These are phyloP conservation scores for Gardenia jasminoides DNA, from an alignment of 257 asterid species.

Conservation along the genomic window DNA sequence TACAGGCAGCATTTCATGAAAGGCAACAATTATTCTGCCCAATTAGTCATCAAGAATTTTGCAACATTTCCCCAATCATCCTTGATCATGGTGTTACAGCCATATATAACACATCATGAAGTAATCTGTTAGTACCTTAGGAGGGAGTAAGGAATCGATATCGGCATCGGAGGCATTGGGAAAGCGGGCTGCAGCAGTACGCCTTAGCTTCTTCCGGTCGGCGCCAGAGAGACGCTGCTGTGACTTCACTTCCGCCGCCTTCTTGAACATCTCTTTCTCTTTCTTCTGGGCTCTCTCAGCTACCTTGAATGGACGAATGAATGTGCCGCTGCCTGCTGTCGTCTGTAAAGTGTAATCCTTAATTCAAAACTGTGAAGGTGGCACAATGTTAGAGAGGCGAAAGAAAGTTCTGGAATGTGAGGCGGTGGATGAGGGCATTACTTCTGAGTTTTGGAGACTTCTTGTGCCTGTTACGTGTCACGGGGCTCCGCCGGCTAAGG, in stretches of 20 bases:
- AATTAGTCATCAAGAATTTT: background rate
- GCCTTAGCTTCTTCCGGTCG: slow-evolving; percentile 87
- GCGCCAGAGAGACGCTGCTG: slow-evolving; percentile 95
- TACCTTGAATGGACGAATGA: background rate
- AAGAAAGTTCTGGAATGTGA: too few relatives aligned
- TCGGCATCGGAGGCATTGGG: slow-evolving; percentile 67
- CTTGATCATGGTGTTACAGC: background rate
- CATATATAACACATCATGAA: too few relatives aligned
- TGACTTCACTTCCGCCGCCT: slow-evolving; percentile 77
- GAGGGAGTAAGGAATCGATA: slow-evolving; percentile 76
- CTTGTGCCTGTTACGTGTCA: too few relatives aligned
- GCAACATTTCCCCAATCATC: background rate
- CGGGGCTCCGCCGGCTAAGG: too few relatives aligned
- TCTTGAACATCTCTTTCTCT: slow-evolving; percentile 73
- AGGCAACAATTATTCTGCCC: too few relatives aligned
- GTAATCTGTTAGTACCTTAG: slow-evolving; percentile 49
- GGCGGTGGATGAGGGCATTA: too few relatives aligned
- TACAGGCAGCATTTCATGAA: too few relatives aligned
- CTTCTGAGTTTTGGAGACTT: too few relatives aligned
- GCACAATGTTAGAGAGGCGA: too few relatives aligned
- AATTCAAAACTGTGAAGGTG: too few relatives aligned
- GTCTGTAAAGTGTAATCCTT: too few relatives aligned
- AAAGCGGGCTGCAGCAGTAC: slow-evolving; percentile 65
- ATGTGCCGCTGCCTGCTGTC: too few relatives aligned
- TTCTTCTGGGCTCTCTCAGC: background rate